A percentile compares a stretch with the other conserved stretches of the same genome.
These are phyloP conservation scores for Pelargonium cotyledonis DNA, from an alignment of 441 rosid species.

Conservation along the genomic window DNA sequence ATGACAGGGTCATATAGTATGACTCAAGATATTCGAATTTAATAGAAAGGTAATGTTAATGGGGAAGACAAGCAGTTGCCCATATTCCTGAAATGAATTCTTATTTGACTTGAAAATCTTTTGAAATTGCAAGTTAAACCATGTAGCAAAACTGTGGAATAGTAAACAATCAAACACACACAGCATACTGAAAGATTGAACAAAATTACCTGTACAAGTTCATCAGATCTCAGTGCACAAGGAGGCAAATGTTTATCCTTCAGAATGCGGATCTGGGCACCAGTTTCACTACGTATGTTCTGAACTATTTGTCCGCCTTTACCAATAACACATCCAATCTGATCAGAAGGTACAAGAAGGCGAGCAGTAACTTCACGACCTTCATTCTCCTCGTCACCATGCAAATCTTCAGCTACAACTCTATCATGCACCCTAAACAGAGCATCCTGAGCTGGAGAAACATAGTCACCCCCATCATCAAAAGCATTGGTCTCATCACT, in stretches of 20 bases:
- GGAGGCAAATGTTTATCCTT: conserved; percentile 86
- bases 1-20: neutral
- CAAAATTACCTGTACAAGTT: conserved; percentile 77
- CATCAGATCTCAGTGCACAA: conserved; percentile 79
- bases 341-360: conserved; percentile 94
- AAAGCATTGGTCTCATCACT: conserved; percentile 73
- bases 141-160: neutral
- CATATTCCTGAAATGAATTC: no score
- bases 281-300: conserved; percentile 76
- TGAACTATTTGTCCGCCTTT: conserved; percentile 94
- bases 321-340: conserved; percentile 95
- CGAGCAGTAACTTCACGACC: conserved; percentile 68
- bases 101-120: no score
- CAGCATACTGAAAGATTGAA: neutral
- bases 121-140: no score
- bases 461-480: conserved; percentile 49
- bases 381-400: conserved; percentile 46
- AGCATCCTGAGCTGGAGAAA: conserved; percentile 92
- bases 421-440: conserved; percentile 77
- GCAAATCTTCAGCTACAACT: conserved; percentile 66
- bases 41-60: neutral
- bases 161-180: neutral
- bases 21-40: neutral
- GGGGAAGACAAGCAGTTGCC: neutral
- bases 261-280: conserved; percentile 85